Percentiles rank a stretch among this genome's conserved stretches.
Evolutionary conservation across 192 early-diverging fungal species (phyloP).

Genomic region (Paraglomus occultum): DNA sequence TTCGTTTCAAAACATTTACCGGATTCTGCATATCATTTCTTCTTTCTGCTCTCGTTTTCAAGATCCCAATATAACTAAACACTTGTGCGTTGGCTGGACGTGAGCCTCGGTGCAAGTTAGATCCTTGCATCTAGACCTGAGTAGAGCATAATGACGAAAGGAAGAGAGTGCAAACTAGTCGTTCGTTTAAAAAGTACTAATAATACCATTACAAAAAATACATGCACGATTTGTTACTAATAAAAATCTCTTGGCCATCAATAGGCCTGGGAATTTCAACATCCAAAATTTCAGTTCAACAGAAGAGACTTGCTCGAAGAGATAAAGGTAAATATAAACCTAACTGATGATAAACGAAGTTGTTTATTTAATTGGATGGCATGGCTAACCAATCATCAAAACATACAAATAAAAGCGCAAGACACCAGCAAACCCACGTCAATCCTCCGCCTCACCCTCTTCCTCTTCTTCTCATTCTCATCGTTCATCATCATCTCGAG

Average conservation of each 20-base stretch:
- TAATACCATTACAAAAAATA: neutral
- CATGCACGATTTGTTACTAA: neutral
- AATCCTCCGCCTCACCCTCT: neutral
- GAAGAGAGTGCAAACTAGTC: neutral
- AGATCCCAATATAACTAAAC: no score
- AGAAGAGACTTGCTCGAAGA: conserved; percentile 51
- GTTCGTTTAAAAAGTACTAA: conserved; percentile 5
- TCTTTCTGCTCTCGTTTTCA: no score
- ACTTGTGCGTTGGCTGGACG: no score
- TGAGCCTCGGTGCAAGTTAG: no score
- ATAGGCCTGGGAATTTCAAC: conserved; percentile 64
- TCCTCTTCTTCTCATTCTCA: conserved; percentile 17
- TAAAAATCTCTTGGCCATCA: neutral
- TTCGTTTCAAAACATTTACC: neutral
- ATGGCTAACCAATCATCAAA: conserved; percentile 30
- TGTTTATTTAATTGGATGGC: neutral
- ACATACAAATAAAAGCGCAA: conserved; percentile 38
- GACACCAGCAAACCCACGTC: conserved; percentile 30
- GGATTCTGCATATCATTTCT: no score
- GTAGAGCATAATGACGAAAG: no score
- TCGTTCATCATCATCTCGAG: conserved; percentile 10
- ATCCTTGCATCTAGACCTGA: no score
- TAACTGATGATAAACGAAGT: neutral
- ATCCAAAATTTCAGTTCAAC: conserved; percentile 61
- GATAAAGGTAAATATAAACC: conserved; percentile 41